Conservation (phyloP, 139 green algal genomes). For the Chlamydomonas sp. region DNA sequence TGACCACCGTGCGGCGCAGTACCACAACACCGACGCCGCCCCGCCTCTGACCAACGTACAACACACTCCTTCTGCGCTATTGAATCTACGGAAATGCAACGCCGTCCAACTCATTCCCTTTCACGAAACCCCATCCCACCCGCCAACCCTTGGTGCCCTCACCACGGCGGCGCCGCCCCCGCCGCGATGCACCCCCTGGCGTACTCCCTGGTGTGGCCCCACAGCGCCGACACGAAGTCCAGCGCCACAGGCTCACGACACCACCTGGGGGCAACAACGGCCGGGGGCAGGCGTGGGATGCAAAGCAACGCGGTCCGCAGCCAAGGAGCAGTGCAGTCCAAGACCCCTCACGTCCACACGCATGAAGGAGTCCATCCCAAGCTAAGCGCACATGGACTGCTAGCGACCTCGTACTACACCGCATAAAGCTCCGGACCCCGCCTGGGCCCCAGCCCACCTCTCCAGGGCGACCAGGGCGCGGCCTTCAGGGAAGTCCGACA, state of each 20-base stretch:
- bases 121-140: neutral
- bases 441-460: neutral
- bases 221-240: neutral
- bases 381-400: too few species aligned
- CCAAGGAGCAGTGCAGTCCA: neutral
- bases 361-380: too few species aligned
- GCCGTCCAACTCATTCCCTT: neutral
- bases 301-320: neutral
- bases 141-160: neutral
- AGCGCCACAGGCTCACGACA: constrained; percentile 32
- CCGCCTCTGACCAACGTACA: too few species aligned
- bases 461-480: constrained; percentile 32
- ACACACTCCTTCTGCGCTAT: too few species aligned
- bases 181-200: neutral
- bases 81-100: too few species aligned
- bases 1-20: too few species aligned
- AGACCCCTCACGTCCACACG: too few species aligned
- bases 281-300: neutral
- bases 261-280: constrained; percentile 11
- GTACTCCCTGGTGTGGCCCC: constrained; percentile 15
- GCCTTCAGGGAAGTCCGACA: constrained; percentile 40
- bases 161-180: constrained; percentile 10
- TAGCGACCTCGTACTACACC: too few species aligned
- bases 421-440: neutral
- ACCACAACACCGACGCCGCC: too few species aligned